Evolutionary conservation across 768 basidiomycete genomes (phyloP).

Genomic region (Boletus vermiculosoides): DNA sequence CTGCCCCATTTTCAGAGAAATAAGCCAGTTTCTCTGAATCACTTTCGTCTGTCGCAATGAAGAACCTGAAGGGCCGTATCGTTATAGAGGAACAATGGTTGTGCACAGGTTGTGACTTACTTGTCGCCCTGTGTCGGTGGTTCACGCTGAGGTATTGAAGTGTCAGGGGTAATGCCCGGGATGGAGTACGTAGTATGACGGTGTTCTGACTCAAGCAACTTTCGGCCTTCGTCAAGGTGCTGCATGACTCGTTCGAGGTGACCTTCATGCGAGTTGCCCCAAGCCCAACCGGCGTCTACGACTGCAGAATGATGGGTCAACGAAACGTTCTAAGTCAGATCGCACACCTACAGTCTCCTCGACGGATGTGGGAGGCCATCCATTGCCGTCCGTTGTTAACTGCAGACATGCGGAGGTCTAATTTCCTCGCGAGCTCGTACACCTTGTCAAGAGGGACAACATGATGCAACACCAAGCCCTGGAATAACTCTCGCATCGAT

Average conservation of each 20-base stretch:
- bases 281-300: constrained; percentile 32
- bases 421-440: constrained; percentile 24
- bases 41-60: constrained; percentile 39
- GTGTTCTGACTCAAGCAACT: constrained; percentile 23
- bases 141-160: constrained; percentile 11
- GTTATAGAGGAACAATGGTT: background rate
- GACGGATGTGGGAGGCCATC: constrained; percentile 40
- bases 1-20: constrained; percentile 33
- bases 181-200: constrained; percentile 16
- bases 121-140: constrained; percentile 19
- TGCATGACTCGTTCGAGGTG: constrained; percentile 35
- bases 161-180: constrained; percentile 13
- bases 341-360: constrained; percentile 36
- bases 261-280: constrained; percentile 30
- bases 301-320: constrained; percentile 16
- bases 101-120: constrained; percentile 6
- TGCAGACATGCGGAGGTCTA: constrained; percentile 24
- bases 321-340: too few relatives aligned
- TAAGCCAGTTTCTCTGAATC: constrained; percentile 29
- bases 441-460: constrained; percentile 25
- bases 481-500: constrained; percentile 19
- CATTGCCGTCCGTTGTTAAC: constrained; percentile 31
- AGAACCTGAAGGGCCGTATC: constrained; percentile 21
- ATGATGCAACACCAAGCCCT: constrained; percentile 25
- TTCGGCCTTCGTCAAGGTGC: constrained; percentile 31